phyloP scores from a whole-genome alignment of 495 filamentous ascomycete genomes.

The Aspergillus ostianus region DNA sequence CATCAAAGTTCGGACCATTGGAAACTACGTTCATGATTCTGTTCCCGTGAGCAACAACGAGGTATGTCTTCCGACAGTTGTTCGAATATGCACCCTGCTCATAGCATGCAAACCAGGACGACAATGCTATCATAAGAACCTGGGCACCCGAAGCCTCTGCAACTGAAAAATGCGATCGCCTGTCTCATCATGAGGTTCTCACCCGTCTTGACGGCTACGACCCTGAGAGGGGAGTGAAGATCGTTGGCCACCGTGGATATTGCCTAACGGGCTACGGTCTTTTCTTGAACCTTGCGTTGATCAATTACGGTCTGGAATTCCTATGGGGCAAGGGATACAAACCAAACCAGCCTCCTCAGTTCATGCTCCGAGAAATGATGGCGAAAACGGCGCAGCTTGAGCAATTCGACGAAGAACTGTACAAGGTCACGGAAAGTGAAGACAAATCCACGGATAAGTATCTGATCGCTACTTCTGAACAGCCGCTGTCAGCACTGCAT shows the following conservation, averaged over 20 bases:
- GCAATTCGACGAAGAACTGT: slow-evolving; percentile 96
- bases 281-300: slow-evolving; percentile 87
- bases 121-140: slow-evolving; percentile 71
- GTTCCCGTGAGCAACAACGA: slow-evolving; percentile 92
- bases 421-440: slow-evolving; percentile 83
- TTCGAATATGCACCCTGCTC: neutral
- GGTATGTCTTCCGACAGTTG: slow-evolving; percentile 35
- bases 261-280: slow-evolving; percentile 87
- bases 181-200: slow-evolving; percentile 95
- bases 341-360: slow-evolving; percentile 89
- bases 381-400: slow-evolving; percentile 98
- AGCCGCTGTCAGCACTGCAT: slow-evolving; percentile 90
- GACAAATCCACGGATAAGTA: slow-evolving; percentile 91
- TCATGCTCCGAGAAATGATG: slow-evolving; percentile 96
- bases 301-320: slow-evolving; percentile 93
- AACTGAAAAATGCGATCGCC: slow-evolving; percentile 66
- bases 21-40: slow-evolving; percentile 89
- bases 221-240: slow-evolving; percentile 87
- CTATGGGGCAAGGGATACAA: slow-evolving; percentile 73
- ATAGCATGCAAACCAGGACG: slow-evolving; percentile 49
- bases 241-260: slow-evolving; percentile 94
- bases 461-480: slow-evolving; percentile 94
- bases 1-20: slow-evolving; percentile 77
- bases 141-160: slow-evolving; percentile 76
- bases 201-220: slow-evolving; percentile 87